Evolutionary conservation across 495 filamentous ascomycete genomes (phyloP).

Genomic region (Penicillium steckii): DNA sequence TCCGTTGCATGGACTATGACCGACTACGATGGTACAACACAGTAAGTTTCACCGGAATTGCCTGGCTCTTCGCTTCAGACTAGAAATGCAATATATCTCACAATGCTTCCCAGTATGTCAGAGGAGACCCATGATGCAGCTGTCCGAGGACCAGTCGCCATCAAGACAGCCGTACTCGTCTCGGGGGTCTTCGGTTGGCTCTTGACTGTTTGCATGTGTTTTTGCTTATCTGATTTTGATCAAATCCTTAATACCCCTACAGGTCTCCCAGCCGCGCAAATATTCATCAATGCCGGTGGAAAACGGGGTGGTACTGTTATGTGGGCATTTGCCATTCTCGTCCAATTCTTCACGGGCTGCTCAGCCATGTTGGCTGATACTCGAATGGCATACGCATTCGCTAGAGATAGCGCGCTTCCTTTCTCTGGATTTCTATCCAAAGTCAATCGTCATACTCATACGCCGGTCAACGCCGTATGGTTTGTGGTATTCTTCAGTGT

Average conservation of each 20-base stretch:
- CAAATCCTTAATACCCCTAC: slow-evolving; percentile 59
- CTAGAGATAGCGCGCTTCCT: slow-evolving; percentile 66
- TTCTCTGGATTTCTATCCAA: slow-evolving; percentile 63
- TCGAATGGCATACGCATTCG: slow-evolving; percentile 72
- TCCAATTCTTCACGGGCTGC: slow-evolving; percentile 71
- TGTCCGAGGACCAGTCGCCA: slow-evolving; percentile 62
- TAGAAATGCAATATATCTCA: not conserved
- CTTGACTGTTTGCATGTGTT: slow-evolving; percentile 65
- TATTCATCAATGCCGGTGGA: slow-evolving; percentile 69
- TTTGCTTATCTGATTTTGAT: slow-evolving; percentile 66
- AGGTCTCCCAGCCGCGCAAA: slow-evolving; percentile 67
- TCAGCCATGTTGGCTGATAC: slow-evolving; percentile 71
- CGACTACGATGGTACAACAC: slow-evolving; percentile 72
- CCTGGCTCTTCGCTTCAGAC: not conserved
- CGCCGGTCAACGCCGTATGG: slow-evolving; percentile 70
- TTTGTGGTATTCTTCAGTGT: slow-evolving; percentile 65
- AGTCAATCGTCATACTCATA: slow-evolving; percentile 57
- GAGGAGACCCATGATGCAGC: slow-evolving; percentile 74
- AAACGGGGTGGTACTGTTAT: slow-evolving; percentile 59
- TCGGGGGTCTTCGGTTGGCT: slow-evolving; percentile 65
- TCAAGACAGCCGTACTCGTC: slow-evolving; percentile 62
- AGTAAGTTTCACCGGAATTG: slow-evolving; percentile 39
- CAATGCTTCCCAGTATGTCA: slow-evolving; percentile 52
- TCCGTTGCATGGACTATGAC: slow-evolving; percentile 78
- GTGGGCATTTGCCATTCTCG: slow-evolving; percentile 68